A percentile compares a stretch with the other conserved stretches of the same genome.
phyloP scores from a whole-genome alignment of 1,284 basidiomycete species.

The Lentinula novae-zelandiae region DNA sequence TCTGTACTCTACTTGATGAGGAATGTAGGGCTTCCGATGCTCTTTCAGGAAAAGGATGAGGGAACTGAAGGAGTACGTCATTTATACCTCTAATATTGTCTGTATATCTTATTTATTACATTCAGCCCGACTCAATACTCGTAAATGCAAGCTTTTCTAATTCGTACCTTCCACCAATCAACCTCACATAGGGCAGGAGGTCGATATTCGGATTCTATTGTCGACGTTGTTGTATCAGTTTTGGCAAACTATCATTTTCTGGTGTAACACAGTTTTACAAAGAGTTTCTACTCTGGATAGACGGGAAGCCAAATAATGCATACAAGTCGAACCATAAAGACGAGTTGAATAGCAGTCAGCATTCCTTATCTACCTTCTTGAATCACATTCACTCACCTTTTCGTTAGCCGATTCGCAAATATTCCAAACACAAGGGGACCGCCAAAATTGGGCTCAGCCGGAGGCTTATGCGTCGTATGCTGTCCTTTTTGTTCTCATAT shows the following conservation, averaged over 20 bases:
- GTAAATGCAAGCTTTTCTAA: slow-evolving; percentile 22
- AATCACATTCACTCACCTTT: background rate
- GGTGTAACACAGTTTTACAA: slow-evolving; percentile 58
- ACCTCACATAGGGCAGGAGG: slow-evolving; percentile 47
- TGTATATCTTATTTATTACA: no score
- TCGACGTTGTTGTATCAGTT: slow-evolving; percentile 69
- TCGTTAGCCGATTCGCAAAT: slow-evolving; percentile 48
- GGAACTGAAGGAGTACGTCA: slow-evolving; percentile 30
- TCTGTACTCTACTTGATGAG: slow-evolving; percentile 7
- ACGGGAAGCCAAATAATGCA: slow-evolving; percentile 40
- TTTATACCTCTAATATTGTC: no score
- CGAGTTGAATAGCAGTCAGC: slow-evolving; percentile 48
- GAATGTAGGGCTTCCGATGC: slow-evolving; percentile 39
- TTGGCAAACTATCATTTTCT: slow-evolving; percentile 68
- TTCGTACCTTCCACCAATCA: background rate
- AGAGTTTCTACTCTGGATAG: slow-evolving; percentile 64
- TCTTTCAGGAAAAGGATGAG: slow-evolving; percentile 49
- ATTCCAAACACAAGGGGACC: slow-evolving; percentile 64
- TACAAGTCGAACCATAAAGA: slow-evolving; percentile 53
- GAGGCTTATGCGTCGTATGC: slow-evolving; percentile 57
- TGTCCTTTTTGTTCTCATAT: background rate
- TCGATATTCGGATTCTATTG: slow-evolving; percentile 78
- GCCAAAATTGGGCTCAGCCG: slow-evolving; percentile 58
- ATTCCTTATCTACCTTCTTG: background rate
- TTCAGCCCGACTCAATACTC: slow-evolving; percentile 18